These are phyloP conservation scores for Ulota crispa DNA, from an alignment of 225 moss, liverwort and hornwort genomes.

Conservation along the genomic window DNA sequence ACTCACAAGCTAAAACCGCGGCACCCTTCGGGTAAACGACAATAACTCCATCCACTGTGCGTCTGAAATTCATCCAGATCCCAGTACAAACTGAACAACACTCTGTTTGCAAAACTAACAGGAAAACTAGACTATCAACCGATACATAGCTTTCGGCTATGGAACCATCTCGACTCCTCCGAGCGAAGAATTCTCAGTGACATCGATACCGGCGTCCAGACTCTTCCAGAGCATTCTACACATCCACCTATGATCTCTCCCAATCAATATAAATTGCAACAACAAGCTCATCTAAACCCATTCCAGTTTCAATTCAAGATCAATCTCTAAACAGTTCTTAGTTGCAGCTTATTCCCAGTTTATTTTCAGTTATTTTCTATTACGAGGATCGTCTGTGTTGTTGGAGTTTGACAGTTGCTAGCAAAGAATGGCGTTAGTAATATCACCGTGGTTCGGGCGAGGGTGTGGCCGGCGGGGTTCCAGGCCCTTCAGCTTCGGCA, in stretches of 20 bases:
- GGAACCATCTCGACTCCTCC: neutral
- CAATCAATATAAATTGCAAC: slow-evolving; percentile 16
- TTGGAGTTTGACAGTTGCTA: too few relatives aligned
- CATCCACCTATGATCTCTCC: neutral
- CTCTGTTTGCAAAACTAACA: neutral
- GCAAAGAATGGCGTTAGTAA: slow-evolving; percentile 26
- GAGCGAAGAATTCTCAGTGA: neutral
- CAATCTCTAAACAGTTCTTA: neutral
- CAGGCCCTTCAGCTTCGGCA: slow-evolving; percentile 26
- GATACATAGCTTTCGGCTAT: neutral
- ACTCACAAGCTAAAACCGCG: too few relatives aligned
- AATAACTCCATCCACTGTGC: neutral
- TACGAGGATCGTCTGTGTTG: neutral
- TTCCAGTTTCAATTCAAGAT: neutral
- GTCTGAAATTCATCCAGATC: neutral
- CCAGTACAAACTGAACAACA: neutral
- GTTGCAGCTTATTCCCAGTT: neutral
- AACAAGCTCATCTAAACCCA: neutral
- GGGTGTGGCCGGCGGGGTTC: slow-evolving; percentile 26
- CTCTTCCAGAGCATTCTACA: slow-evolving; percentile 2
- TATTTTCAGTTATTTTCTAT: neutral
- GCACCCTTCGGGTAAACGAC: neutral
- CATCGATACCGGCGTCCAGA: neutral
- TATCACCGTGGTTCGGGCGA: slow-evolving; percentile 40
- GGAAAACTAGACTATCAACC: neutral